These are phyloP conservation scores for Russula vinacea DNA, from an alignment of 768 basidiomycete genomes.

Conservation along the genomic window DNA sequence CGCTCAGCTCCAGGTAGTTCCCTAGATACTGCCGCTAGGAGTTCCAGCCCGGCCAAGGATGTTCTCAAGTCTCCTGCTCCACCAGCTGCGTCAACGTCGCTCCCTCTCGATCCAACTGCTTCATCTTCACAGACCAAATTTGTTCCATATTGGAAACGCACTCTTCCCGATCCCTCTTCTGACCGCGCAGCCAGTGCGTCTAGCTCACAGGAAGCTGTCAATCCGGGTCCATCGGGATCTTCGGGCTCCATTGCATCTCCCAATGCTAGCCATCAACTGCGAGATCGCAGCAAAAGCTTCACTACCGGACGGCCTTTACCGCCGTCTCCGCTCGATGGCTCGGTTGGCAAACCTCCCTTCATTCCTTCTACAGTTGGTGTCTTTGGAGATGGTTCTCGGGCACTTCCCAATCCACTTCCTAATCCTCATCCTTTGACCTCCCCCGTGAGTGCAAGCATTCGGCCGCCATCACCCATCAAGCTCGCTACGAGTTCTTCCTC, in stretches of 20 bases:
- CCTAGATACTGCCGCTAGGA: conserved; percentile 15
- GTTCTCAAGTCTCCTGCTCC: conserved; percentile 10
- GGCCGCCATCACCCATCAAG: conserved; percentile 22
- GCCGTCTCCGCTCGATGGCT: conserved; percentile 25
- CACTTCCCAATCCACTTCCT: conserved; percentile 23
- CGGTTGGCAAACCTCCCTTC: conserved; percentile 16
- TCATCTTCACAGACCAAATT: conserved; percentile 22
- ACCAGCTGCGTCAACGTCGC: not conserved
- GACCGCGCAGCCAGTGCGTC: conserved; percentile 17
- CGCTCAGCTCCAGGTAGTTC: conserved; percentile 6
- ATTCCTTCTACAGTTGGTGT: conserved; percentile 17
- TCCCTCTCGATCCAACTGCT: not conserved
- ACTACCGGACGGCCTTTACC: conserved; percentile 27
- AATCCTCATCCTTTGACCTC: too few relatives aligned
- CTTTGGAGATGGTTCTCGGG: conserved; percentile 11
- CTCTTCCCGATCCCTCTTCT: conserved; percentile 27
- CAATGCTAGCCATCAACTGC: not conserved
- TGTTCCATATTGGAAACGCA: conserved; percentile 31
- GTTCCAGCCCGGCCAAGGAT: conserved; percentile 27
- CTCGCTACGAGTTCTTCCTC: conserved; percentile 16
- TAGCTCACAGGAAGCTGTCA: conserved; percentile 19
- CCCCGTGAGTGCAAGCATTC: conserved; percentile 13
- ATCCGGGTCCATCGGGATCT: conserved; percentile 8
- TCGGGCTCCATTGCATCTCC: not conserved
- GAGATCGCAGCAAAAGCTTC: conserved; percentile 29